Base-by-base conservation (phyloP, 257 asterid species). In the Solanum virginianum region DNA sequence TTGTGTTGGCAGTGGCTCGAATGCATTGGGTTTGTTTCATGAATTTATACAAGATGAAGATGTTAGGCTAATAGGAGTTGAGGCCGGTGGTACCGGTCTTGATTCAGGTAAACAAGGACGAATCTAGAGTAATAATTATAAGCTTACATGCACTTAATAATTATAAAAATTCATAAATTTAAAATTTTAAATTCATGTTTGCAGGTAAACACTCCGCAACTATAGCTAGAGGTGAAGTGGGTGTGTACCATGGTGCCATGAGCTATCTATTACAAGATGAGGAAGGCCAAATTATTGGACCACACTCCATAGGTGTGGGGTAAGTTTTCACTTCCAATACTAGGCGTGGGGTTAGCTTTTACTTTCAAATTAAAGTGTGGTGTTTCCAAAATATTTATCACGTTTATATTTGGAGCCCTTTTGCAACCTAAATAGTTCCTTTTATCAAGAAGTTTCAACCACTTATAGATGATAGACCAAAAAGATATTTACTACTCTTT, bases 221-320 rank as follows among this genome's bases (percentile, higher is more conserved):
- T 32, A 74, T 95, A 80, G 83, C 88, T 22, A 91, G 79, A 84
- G 97, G 97, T 29, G 91, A 92, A 3, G 82, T 93, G 1, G 97
- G 98, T 1, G 99, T 95, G 8, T 91, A 87, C 47, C 99, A 95
- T 79, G 98, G 97, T 14, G 89, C 97, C 16, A 90, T 94, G 97
- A 91, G 88, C n/a, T 94, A 91, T 85, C 65, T 93, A 56, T 82
- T 94, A 85, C 98, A 95, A 71, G 99, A 95, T 22, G 92, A 91
- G 1, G 93, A 95, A 68, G 75, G 75, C 14, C 75, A 68, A 1
- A 36, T 68, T 16, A 32, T 16, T 68, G 51, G 4, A 68, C 75
- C 75, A 68, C 75, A 68, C 11, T 68, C 75, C 24, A 36, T 68
- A 8, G 75, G 75, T 68, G 75, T 36, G 14, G 75, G 75, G 75